A percentile compares a stretch with the other conserved stretches of the same genome.
Evolutionary conservation across 495 filamentous ascomycete species (phyloP).

Genomic region (Aspergillus affinis): DNA sequence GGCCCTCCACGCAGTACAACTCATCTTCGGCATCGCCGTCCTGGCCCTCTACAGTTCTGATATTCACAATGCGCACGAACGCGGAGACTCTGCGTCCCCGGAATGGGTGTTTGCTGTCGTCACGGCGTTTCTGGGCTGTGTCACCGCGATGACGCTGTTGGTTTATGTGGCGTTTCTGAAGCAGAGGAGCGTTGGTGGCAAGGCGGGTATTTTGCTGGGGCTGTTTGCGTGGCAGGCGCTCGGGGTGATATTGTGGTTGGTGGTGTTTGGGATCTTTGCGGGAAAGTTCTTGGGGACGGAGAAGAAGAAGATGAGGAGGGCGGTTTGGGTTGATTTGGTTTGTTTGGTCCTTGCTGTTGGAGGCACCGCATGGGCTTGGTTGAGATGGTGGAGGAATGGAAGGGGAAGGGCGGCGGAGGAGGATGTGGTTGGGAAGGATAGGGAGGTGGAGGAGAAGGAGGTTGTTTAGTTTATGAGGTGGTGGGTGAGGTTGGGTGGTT

Average conservation of each 20-base stretch:
- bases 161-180: slow-evolving; percentile 58
- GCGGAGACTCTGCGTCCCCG: slow-evolving; percentile 49
- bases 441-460: slow-evolving; percentile 14
- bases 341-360: slow-evolving; percentile 72
- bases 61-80: slow-evolving; percentile 56
- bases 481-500: not conserved
- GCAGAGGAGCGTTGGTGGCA: slow-evolving; percentile 4
- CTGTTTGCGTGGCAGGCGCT: slow-evolving; percentile 69
- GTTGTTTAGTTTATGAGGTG: not conserved
- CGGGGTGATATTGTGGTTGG: slow-evolving; percentile 71
- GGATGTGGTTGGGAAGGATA: slow-evolving; percentile 4
- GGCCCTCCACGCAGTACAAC: slow-evolving; percentile 64
- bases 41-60: slow-evolving; percentile 77
- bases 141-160: slow-evolving; percentile 61
- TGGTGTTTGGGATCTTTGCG: slow-evolving; percentile 80
- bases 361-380: slow-evolving; percentile 43
- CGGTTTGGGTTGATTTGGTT: slow-evolving; percentile 79
- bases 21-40: slow-evolving; percentile 72
- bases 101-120: slow-evolving; percentile 80
- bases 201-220: slow-evolving; percentile 22
- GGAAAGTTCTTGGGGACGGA: slow-evolving; percentile 70
- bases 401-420: slow-evolving; percentile 16
- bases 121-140: slow-evolving; percentile 57
- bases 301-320: slow-evolving; percentile 76
- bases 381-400: slow-evolving; percentile 34